Base-by-base conservation (phyloP, 163 green algal genomes). In the Chlorella variabilis region DNA sequence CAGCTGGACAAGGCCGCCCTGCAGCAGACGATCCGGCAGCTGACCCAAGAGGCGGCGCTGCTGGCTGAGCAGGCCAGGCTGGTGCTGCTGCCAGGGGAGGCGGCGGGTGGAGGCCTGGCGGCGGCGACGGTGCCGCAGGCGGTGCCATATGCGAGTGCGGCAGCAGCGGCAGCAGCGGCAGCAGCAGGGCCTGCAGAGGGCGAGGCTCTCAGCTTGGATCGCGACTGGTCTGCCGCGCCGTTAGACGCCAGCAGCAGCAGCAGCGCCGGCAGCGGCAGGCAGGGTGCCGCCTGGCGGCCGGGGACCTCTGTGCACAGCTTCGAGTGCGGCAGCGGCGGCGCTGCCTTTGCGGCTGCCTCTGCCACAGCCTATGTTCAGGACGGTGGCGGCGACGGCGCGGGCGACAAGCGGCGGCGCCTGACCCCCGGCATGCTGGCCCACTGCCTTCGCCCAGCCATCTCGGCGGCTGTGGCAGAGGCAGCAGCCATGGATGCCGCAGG, bases 401-500 rank as follows among this genome's bases (percentile, higher is more conserved):
- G 54, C 9, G 45, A 73, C 48, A 82, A 82, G 76, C 76, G 76
- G 45, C 76, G 76, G 34, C 63, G 76, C 7, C 42, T 82, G 34
- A 34, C 61, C 1, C 33, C 61, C 21, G 75, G 61, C 61, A 59
- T 75, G 42, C 75, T 81, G 31, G 27, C 63, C 0, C 41, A 74
- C 29, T 51, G 63, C 42, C 75, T 63, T 31, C 41, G 49, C 48
- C 62, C 75, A 8, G n/a, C 58, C n/a, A 11, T 41, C 20, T 33
- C 38, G 6, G 34, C 59, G 11, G 39, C 63, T 21, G 29, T 51
- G 42, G 75, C 59, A 29, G 75, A 66, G 31, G 45, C 42, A 6
- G 75, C 31, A 29, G 74, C 27, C 5, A 31, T 56, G 31, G 56
- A 71, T 27, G 54, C 25, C 38, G 59, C 6, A 31, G 23, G 17